These are phyloP conservation scores for Kazachstania sp. DNA, from an alignment of 1,139 yeast species.

Conservation along the genomic window DNA sequence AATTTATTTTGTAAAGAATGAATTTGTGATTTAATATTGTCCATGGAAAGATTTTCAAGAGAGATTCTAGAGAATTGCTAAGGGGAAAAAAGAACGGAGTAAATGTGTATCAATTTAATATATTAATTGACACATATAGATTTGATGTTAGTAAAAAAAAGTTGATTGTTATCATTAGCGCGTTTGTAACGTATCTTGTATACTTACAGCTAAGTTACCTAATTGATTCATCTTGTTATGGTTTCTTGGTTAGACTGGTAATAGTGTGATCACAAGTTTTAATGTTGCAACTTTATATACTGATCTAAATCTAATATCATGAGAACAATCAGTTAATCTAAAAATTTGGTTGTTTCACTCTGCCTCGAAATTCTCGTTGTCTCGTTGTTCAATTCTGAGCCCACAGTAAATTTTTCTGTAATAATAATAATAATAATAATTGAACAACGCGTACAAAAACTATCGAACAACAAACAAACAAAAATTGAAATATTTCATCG, in stretches of 20 bases:
- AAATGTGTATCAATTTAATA: neutral
- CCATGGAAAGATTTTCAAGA: slow-evolving; percentile 24
- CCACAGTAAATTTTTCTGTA: no score
- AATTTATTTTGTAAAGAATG: slow-evolving; percentile 49
- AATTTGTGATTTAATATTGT: slow-evolving; percentile 26
- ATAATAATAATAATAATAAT: no score
- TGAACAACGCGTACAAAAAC: no score
- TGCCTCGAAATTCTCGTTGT: no score
- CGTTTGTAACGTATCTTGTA: neutral
- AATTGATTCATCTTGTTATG: slow-evolving; percentile 22
- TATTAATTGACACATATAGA: no score
- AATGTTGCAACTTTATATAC: no score
- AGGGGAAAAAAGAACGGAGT: neutral
- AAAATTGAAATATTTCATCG: no score
- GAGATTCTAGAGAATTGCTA: slow-evolving; percentile 27
- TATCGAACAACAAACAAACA: no score
- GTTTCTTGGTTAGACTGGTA: no score
- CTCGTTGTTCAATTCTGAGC: neutral
- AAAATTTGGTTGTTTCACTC: neutral
- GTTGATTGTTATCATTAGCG: neutral
- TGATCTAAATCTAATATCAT: no score
- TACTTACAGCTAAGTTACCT: slow-evolving; percentile 17
- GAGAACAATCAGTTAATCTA: no score
- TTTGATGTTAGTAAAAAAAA: neutral
- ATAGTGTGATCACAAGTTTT: no score